Base-by-base conservation (phyloP, 2,329 filamentous ascomycete species). In the Chaetomium sp. region DNA sequence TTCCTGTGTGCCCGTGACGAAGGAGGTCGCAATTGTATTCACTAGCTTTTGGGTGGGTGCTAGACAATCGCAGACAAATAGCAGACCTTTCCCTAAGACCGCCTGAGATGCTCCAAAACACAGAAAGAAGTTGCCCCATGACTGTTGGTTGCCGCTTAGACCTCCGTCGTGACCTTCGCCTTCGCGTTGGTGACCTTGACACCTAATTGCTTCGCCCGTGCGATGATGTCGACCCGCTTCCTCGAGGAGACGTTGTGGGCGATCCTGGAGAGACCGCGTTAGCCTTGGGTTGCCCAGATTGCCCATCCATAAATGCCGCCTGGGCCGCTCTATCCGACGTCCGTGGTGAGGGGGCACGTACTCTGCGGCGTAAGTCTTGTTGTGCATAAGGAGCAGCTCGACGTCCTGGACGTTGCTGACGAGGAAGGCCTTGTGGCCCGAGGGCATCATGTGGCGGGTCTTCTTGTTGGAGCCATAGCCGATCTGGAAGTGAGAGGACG, bases 141-240 rank as follows among this genome's bases (percentile, higher is more conserved):
- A 62, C 61, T 68, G 65, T 54, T 47, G 60, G 55, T 45, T 54
- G 66, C 69, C 66, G 55, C 78, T 87, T 88, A 90, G 77, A 89
- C 85, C 89, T 99, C 95, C 75, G 93, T 97, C 76, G 94, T 97
- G 81, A 99, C 90, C 88, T 94, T 96, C 79, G 93, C 95, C 91
- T 97, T 97, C 83, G 92, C 83, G 88, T 99, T 99, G 80, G 95
- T 99, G 81, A 99, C 94, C 91, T 99, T 99, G 81, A 99, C 95
- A 79, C 93, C 92, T 78, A 99, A 85, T 83, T 96, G 90, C 91
- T 98, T 98, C 73, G 95, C 95, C 82, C 94, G 91, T 78, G 92
- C 87, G 77, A 99, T 89, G 83, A 99, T 99, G 78, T 97, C 93
- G 82, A 99, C 90, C 83, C 95, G 89, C 92, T 99, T 99, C 83